Conservation (phyloP, 257 asterid genomes). For the Salvia miltiorrhiza region DNA sequence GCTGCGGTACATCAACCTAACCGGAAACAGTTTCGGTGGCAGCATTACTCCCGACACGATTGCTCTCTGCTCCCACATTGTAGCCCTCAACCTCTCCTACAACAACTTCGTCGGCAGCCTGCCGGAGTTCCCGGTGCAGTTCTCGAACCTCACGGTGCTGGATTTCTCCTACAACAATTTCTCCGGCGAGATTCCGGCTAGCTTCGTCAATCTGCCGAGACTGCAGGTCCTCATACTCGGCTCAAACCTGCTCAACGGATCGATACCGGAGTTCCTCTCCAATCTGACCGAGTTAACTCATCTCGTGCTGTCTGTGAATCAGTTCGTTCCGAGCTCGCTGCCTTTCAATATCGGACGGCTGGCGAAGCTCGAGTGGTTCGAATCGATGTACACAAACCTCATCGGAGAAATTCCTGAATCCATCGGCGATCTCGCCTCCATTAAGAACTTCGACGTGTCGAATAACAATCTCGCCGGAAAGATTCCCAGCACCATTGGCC, state of each 20-base stretch:
- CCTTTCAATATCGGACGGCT: constrained; percentile 60
- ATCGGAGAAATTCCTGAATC: constrained; percentile 62
- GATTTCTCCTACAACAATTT: constrained; percentile 61
- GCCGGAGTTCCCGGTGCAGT: constrained; percentile 47
- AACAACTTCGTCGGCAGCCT: constrained; percentile 52
- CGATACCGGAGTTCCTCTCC: constrained; percentile 60
- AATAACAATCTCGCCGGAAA: constrained; percentile 50
- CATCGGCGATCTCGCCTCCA: constrained; percentile 45
- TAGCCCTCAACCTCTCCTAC: constrained; percentile 38
- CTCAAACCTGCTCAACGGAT: constrained; percentile 58
- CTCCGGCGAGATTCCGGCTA: constrained; percentile 61
- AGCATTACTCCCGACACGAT: constrained; percentile 29
- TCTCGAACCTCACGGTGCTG: constrained; percentile 44
- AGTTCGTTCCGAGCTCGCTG: constrained; percentile 44
- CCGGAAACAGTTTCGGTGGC: constrained; percentile 39
- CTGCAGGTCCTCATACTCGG: constrained; percentile 45
- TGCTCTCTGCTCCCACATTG: constrained; percentile 54
- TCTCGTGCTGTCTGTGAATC: constrained; percentile 42
- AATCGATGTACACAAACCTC: constrained; percentile 35
- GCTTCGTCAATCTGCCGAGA: constrained; percentile 43
- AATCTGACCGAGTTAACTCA: constrained; percentile 61
- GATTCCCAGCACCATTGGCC: constrained; percentile 60
- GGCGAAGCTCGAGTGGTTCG: constrained; percentile 43
- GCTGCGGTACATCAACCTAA: constrained; percentile 39
- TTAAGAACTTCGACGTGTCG: constrained; percentile 51